Base-by-base conservation (phyloP, 1,284 basidiomycete genomes). In the Rhodotorula glutinis region DNA sequence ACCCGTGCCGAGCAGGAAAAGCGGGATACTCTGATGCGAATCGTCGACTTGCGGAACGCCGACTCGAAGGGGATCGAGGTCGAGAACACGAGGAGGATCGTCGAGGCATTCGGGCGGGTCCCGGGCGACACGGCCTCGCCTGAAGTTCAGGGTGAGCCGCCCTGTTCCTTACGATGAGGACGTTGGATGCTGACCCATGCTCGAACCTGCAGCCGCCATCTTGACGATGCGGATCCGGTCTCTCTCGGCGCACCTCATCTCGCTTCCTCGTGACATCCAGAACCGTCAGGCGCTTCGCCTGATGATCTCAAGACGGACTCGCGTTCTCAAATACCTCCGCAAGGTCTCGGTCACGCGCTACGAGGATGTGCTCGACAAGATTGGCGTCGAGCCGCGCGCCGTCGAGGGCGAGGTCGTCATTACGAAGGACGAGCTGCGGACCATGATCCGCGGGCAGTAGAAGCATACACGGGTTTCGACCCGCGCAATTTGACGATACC, bases 11-110 rank as follows among this genome's bases (percentile, higher is more conserved):
- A 91, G 76, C 63, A 82, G 46, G 75, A 76, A 70, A 92, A 89
- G 78, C 84, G 84, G 16, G 85, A 85, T 66, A 79, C 82, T 71
- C 83, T 96, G 66, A 85, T 87, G 44, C 83, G 85, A 68, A 80
- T 93, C 47, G 80, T 92, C 56, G 93, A 96, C 79, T 80, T 98
- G 75, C 82, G 88, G 66, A 96, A 97, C 76, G 88, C 94, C 29
- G 89, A 88, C 75, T 90, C 90, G 47, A 82, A 81, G 56, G 91
- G 90, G 25, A 88, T 97, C 70, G 86, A 90, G 69, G 89, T 85
- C 71, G 90, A 93, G 80, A 97, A 97, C 79, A 83, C 88, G 67
- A 82, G 86, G 75, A 83, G 92, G 70, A 89, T 95, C 73, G 83
- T 96, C 53, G 79, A 81, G 17, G 87, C 85, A 62, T 97, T 98